Conservation (phyloP, 2,329 filamentous ascomycete species). For the Thermoascus crustaceus region DNA sequence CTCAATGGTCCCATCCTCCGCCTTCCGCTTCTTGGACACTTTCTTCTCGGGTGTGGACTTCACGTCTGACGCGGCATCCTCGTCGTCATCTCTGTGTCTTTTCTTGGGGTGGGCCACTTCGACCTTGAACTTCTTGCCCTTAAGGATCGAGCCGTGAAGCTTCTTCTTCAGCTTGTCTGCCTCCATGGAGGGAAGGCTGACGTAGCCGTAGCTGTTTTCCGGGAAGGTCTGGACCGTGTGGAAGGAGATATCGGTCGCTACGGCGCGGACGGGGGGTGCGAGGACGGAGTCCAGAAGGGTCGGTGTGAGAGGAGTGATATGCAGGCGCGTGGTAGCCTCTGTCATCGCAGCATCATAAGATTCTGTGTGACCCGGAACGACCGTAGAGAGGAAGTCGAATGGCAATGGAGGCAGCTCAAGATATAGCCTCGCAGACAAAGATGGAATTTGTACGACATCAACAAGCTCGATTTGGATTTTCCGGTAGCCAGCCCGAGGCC, state of each 20-base stretch:
- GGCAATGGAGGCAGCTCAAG: too few relatives aligned
- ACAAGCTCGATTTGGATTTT: too few relatives aligned
- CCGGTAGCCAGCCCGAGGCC: too few relatives aligned
- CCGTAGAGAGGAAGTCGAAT: too few relatives aligned
- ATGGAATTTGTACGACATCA: too few relatives aligned
- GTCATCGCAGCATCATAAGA: conserved; percentile 23
- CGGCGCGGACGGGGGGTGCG: conserved; percentile 55
- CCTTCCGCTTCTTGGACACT: conserved; percentile 45
- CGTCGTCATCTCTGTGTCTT: conserved; percentile 34
- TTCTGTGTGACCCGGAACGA: not conserved
- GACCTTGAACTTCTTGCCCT: conserved; percentile 74
- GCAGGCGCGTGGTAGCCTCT: conserved; percentile 50
- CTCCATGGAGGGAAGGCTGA: conserved; percentile 71
- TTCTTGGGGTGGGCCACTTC: conserved; percentile 68
- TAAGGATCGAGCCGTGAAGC: conserved; percentile 76
- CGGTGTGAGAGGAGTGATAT: conserved; percentile 79
- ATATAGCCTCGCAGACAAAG: too few relatives aligned
- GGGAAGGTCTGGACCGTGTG: conserved; percentile 80
- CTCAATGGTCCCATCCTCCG: conserved; percentile 45
- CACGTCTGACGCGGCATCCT: conserved; percentile 27
- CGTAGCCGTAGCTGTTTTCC: conserved; percentile 81
- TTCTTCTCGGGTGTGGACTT: conserved; percentile 34
- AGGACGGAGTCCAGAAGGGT: conserved; percentile 66
- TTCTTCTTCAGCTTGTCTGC: conserved; percentile 90
- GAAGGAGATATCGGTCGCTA: conserved; percentile 76